Evolutionary conservation across 768 basidiomycete genomes (phyloP).

Genomic region (Boletus sensibilis): DNA sequence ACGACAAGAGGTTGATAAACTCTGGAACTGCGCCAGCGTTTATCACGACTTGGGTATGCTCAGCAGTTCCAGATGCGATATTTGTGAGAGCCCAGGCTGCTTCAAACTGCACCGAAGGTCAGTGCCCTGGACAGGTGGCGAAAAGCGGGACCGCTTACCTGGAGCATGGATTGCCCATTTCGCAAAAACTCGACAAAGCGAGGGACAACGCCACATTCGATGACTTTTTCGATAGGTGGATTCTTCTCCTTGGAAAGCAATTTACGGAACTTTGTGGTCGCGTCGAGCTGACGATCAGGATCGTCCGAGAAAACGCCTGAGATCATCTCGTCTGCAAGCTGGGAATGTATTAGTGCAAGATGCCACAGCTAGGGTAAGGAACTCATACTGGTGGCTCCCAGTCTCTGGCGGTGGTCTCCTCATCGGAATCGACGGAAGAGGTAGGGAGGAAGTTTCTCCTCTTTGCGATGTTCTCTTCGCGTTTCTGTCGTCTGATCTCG

Average conservation of each 20-base stretch:
- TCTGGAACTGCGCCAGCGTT: conserved; percentile 91
- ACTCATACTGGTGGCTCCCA: conserved; percentile 75
- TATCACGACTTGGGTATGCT: conserved; percentile 98
- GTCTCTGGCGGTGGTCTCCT: conserved; percentile 65
- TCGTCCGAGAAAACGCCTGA: conserved; percentile 89
- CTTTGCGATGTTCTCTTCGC: conserved; percentile 98
- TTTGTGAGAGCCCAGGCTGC: conserved; percentile 98
- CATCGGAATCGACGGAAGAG: conserved; percentile 82
- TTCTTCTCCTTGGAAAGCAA: conserved; percentile 99
- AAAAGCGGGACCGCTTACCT: conserved; percentile 45
- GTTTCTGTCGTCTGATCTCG: conserved; percentile 96
- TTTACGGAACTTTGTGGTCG: conserved; percentile 98
- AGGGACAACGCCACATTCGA: conserved; percentile 94
- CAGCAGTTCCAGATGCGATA: conserved; percentile 96
- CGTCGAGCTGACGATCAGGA: conserved; percentile 88
- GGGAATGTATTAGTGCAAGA: conserved; percentile 11
- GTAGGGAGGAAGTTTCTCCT: conserved; percentile 88
- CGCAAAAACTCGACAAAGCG: conserved; percentile 95
- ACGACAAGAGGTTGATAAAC: conserved; percentile 95
- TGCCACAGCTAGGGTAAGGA: conserved; percentile 10
- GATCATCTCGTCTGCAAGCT: conserved; percentile 93
- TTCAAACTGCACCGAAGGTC: conserved; percentile 64
- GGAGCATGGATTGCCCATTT: conserved; percentile 78
- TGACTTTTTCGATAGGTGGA: conserved; percentile 97
- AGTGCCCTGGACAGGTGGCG: conserved; percentile 5